Evolutionary conservation across 345 rosid genomes (phyloP).

Genomic region (Salix caprea): DNA sequence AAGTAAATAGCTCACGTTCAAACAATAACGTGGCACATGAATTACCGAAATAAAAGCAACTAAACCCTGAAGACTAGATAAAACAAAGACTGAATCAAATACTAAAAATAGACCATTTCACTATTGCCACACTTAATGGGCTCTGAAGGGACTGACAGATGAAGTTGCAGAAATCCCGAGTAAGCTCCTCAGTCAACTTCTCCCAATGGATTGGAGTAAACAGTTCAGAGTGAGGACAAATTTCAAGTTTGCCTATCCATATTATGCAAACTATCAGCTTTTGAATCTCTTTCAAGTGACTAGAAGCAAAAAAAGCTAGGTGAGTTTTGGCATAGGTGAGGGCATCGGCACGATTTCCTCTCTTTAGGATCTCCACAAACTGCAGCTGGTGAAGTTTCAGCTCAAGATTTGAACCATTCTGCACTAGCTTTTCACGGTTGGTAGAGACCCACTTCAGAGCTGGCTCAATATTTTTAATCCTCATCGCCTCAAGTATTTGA

Average conservation of each 20-base stretch:
- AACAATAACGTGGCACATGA: no score
- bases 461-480: slow-evolving; percentile 49
- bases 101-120: no score
- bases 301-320: slow-evolving; percentile 40
- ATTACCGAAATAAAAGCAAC: no score
- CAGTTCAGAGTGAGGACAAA: slow-evolving; percentile 50
- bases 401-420: slow-evolving; percentile 50
- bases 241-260: slow-evolving; percentile 54
- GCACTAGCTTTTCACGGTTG: slow-evolving; percentile 46
- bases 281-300: slow-evolving; percentile 40
- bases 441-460: slow-evolving; percentile 66
- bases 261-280: slow-evolving; percentile 48
- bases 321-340: slow-evolving; percentile 53
- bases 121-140: slow-evolving; percentile 48
- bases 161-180: slow-evolving; percentile 44
- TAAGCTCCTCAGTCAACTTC: slow-evolving; percentile 42
- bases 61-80: no score
- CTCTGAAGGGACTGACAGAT: slow-evolving; percentile 45
- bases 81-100: no score
- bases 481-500: slow-evolving; percentile 55
- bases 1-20: no score
- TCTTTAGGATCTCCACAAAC: slow-evolving; percentile 57
- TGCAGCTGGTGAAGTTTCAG: slow-evolving; percentile 52
- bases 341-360: slow-evolving; percentile 47
- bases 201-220: slow-evolving; percentile 47